Percentiles rank a stretch among this genome's conserved stretches.
These are phyloP conservation scores for Datisca glomerata DNA, from an alignment of 306 rosid genomes.

Conservation along the genomic window DNA sequence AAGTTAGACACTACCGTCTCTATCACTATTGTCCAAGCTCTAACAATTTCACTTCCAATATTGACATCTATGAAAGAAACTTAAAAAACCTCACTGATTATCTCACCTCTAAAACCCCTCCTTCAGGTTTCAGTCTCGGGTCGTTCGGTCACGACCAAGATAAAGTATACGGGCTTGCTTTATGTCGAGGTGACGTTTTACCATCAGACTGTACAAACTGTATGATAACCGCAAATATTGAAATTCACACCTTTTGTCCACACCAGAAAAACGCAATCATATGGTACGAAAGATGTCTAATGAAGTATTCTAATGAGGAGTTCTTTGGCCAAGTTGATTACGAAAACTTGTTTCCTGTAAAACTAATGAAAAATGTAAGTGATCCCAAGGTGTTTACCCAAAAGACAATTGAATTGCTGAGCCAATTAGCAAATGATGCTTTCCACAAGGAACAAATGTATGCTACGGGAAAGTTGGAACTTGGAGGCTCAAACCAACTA, in stretches of 20 bases:
- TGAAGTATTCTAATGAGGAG: background rate
- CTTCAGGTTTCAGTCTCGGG: background rate
- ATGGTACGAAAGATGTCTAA: background rate
- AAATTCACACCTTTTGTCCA: background rate
- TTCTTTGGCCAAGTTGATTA: background rate
- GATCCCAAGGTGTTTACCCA: too few species aligned
- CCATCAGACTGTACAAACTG: background rate
- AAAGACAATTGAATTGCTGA: too few species aligned
- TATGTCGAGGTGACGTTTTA: background rate
- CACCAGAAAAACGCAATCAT: background rate
- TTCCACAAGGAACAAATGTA: background rate
- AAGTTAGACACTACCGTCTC: too few species aligned
- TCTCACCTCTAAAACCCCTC: too few species aligned
- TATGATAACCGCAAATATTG: background rate
- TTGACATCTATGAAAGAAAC: too few species aligned
- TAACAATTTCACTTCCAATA: too few species aligned
- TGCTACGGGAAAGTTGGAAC: background rate
- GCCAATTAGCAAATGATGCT: background rate
- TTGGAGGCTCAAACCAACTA: background rate
- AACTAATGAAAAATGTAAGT: background rate
- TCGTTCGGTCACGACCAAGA: background rate
- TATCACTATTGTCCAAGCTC: too few species aligned
- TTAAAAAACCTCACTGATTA: too few species aligned
- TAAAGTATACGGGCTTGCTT: background rate
- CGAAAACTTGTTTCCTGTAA: background rate